Evolutionary conservation across 768 basidiomycete genomes (phyloP).

Genomic region (Hypholoma fasciculare): DNA sequence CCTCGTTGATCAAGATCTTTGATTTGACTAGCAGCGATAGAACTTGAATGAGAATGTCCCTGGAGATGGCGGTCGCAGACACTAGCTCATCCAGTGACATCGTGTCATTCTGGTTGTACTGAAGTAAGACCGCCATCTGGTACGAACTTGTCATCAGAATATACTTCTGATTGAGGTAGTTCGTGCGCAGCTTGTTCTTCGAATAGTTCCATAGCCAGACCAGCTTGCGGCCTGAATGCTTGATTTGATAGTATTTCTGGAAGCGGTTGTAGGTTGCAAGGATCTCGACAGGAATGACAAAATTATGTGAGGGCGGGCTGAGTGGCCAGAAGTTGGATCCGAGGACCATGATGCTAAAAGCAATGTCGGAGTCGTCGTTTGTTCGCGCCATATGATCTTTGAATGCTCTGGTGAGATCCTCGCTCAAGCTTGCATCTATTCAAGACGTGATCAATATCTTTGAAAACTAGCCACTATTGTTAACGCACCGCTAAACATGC

Average conservation of each 20-base stretch:
- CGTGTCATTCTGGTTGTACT: constrained; percentile 93
- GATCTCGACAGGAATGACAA: constrained; percentile 88
- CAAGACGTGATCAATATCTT: not conserved
- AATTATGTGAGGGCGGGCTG: constrained; percentile 81
- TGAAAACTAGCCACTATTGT: not conserved
- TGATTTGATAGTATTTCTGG: constrained; percentile 91
- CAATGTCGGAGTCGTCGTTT: constrained; percentile 88
- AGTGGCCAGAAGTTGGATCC: constrained; percentile 98
- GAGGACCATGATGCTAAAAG: constrained; percentile 91
- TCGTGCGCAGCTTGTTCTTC: constrained; percentile 95
- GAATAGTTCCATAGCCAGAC: constrained; percentile 99
- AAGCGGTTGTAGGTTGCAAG: constrained; percentile 89
- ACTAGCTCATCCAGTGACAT: constrained; percentile 79
- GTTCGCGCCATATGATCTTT: constrained; percentile 93
- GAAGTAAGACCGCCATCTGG: constrained; percentile 94
- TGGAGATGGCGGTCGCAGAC: constrained; percentile 76
- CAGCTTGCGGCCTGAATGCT: constrained; percentile 93
- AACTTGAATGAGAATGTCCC: constrained; percentile 76
- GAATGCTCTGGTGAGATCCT: constrained; percentile 95
- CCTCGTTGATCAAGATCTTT: constrained; percentile 87
- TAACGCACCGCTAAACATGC: constrained; percentile 92
- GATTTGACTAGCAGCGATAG: constrained; percentile 79
- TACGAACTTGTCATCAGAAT: constrained; percentile 96
- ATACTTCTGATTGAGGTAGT: constrained; percentile 94
- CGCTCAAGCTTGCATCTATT: constrained; percentile 94